Percentiles rank a stretch among this genome's conserved stretches.
These are phyloP conservation scores for Pseudonectria buxi DNA, from an alignment of 2,329 filamentous ascomycete species.

Conservation along the genomic window DNA sequence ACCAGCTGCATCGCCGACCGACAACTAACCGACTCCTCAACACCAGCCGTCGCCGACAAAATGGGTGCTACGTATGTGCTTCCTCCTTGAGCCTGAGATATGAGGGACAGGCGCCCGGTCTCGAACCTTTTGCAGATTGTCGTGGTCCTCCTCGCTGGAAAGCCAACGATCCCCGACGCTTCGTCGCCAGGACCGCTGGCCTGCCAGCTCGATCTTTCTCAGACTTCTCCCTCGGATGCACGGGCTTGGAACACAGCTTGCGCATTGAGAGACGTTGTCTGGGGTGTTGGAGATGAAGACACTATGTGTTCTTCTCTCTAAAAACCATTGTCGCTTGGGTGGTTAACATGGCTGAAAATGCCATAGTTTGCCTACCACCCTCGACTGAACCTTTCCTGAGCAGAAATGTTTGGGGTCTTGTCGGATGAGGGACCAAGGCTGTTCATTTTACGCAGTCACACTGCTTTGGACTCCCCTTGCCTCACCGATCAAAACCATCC, in stretches of 20 bases:
- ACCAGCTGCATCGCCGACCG: constrained; percentile 19
- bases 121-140: constrained; percentile 60
- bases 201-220: constrained; percentile 76
- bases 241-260: constrained; percentile 42
- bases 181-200: constrained; percentile 24
- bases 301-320: constrained; percentile 54
- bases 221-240: constrained; percentile 50
- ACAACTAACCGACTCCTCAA: constrained; percentile 33
- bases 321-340: constrained; percentile 62
- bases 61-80: constrained; percentile 49
- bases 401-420: constrained; percentile 58
- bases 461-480: constrained; percentile 12
- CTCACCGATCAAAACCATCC: constrained; percentile 75
- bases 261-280: constrained; percentile 51
- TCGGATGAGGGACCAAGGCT: constrained; percentile 55
- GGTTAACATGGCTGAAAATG: constrained; percentile 22
- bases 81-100: constrained; percentile 31
- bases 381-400: constrained; percentile 34
- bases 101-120: constrained; percentile 39
- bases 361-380: constrained; percentile 10
- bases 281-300: constrained; percentile 77
- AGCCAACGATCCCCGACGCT: constrained; percentile 28
- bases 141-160: constrained; percentile 76
- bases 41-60: constrained; percentile 33
- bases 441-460: not conserved